Conservation (phyloP, 83 land plant genomes). For the Picea abies region DNA sequence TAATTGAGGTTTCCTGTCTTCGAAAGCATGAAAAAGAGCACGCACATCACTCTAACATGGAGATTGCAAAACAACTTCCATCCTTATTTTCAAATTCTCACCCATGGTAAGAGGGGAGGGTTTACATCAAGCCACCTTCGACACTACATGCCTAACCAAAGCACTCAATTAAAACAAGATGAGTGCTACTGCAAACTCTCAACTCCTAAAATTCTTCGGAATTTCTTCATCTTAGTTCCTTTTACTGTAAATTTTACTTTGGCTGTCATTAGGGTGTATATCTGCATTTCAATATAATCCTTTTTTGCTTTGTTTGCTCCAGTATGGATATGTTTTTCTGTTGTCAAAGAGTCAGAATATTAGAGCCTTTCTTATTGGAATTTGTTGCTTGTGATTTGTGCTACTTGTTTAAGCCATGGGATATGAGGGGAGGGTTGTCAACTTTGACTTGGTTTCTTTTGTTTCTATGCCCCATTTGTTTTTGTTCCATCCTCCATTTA, state of each 20-base stretch:
- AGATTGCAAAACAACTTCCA: conserved; percentile 1
- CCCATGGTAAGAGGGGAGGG: neutral
- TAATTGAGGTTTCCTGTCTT: neutral
- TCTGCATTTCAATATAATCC: too few species aligned
- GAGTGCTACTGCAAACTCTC: neutral
- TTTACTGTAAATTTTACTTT: neutral
- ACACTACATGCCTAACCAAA: neutral
- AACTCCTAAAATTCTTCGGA: neutral
- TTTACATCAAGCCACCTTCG: neutral
- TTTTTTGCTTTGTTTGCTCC: neutral
- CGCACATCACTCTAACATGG: neutral
- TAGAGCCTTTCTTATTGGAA: neutral
- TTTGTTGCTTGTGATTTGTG: neutral
- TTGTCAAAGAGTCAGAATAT: neutral
- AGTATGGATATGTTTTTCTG: neutral
- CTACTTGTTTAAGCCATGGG: neutral
- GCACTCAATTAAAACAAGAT: too few species aligned
- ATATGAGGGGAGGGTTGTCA: too few species aligned
- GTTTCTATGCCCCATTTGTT: neutral
- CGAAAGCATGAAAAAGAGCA: neutral
- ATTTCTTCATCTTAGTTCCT: neutral
- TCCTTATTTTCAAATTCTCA: neutral
- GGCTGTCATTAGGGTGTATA: neutral
- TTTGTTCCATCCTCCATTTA: neutral
- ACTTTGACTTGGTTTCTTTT: too few species aligned